phyloP scores from a whole-genome alignment of 148 eudicot genomes.

The Rhododendron vialii region DNA sequence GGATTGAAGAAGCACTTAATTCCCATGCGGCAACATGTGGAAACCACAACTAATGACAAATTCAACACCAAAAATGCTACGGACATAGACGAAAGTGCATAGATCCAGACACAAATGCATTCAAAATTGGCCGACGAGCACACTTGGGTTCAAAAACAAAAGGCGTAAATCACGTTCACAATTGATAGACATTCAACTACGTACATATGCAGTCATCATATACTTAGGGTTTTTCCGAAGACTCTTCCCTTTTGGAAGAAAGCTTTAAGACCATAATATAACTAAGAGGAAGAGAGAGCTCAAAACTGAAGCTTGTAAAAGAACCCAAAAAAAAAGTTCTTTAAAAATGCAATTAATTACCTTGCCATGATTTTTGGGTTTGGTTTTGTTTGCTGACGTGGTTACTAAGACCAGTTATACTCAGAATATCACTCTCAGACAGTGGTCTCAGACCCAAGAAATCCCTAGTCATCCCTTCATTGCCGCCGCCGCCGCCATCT shows the following conservation, averaged over 20 bases:
- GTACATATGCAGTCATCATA: background rate
- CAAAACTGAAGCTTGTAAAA: background rate
- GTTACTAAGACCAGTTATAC: slow-evolving; percentile 43
- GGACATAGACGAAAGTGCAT: background rate
- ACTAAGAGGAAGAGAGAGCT: background rate
- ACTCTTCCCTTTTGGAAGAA: slow-evolving; percentile 16
- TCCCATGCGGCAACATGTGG: background rate
- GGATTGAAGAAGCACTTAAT: too few relatives aligned
- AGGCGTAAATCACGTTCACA: background rate
- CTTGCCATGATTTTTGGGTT: slow-evolving; percentile 45
- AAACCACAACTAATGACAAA: background rate
- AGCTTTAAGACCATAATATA: background rate
- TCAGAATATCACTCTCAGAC: slow-evolving; percentile 59
- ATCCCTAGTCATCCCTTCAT: slow-evolving; percentile 77
- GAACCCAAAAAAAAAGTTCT: background rate
- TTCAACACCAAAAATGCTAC: background rate
- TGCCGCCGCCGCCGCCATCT: slow-evolving; percentile 12
- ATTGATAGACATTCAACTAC: background rate
- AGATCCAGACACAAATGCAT: background rate
- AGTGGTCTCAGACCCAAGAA: slow-evolving; percentile 74
- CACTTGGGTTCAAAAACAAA: background rate
- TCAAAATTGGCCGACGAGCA: too few relatives aligned
- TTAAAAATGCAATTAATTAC: slow-evolving; percentile 17
- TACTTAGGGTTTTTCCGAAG: slow-evolving; percentile 17
- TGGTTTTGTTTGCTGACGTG: slow-evolving; percentile 31